Base-by-base conservation (phyloP, 352 stramenopile genomes). In the Lagenidium giganteum region DNA sequence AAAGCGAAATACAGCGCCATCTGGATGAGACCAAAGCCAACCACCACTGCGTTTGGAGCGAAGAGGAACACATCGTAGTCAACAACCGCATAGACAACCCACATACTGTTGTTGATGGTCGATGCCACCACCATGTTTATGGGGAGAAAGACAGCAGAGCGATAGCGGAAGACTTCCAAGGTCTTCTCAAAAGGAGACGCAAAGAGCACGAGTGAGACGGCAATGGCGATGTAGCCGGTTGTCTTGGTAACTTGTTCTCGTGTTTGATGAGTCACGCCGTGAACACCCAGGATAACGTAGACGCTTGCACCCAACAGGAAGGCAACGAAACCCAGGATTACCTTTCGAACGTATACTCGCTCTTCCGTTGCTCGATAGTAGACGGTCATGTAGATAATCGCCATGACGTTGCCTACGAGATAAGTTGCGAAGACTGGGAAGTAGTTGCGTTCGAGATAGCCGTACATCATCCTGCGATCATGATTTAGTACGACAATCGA, bases 141-240 rank as follows among this genome's bases (percentile, higher is more conserved):
- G 13, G 66, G 59, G 27, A 84, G 61, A 54, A 73, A 70, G 25
- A 70, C 57, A 0, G 66, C 66, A 8, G 64, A 75, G 29, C 64
- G 66, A 61, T 65, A 63, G 50, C 56, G 57, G 47, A 82, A 20
- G 18, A 84, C 71, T 25, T 65, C 53, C 18, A 44, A 42, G 42
- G 80, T 60, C 33, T 70, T 72, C 29, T 76, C 63, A 33, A 85
- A 68, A 3, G 72, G 72, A n/a, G 68, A 80, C 31, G 56, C 59
- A 57, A 80, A 82, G 12, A 85, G 69, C 40, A 80, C 36, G 33
- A 80, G 16, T 5, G 51, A 67, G n/a, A 74, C 61, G 5, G 67
- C 18, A 34, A 78, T 65, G 5, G 50, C 47, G 36, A 73, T 28
- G 39, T 70, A 78, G 0, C 58, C 67, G 11, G 66, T 37, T 8